Conservation (phyloP, 352 stramenopile species). For the Phytophthora citrophthora region DNA sequence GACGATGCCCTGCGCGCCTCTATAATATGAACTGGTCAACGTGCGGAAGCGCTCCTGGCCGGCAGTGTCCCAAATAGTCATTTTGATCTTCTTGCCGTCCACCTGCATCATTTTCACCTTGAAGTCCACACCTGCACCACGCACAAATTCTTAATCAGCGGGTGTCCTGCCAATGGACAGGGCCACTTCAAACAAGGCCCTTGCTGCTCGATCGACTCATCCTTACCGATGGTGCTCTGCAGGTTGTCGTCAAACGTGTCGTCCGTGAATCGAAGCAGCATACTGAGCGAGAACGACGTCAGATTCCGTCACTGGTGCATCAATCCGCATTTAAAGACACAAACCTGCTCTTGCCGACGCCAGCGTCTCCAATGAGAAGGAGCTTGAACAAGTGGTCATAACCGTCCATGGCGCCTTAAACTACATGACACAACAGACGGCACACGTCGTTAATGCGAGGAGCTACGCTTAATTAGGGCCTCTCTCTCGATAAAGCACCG, state of each 20-base stretch:
- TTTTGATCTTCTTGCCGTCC: slow-evolving; percentile 96
- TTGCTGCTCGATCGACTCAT: neutral
- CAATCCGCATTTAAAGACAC: neutral
- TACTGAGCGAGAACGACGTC: slow-evolving; percentile 57
- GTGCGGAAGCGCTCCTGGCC: slow-evolving; percentile 98
- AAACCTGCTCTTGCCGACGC: slow-evolving; percentile 97
- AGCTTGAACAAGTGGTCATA: slow-evolving; percentile 99
- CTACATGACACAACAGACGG: slow-evolving; percentile 8
- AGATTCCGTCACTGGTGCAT: neutral
- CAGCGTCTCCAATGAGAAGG: slow-evolving; percentile 97
- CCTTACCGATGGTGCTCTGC: slow-evolving; percentile 96
- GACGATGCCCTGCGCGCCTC: slow-evolving; percentile 97
- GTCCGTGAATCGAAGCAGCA: slow-evolving; percentile 98
- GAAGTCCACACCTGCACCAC: slow-evolving; percentile 90
- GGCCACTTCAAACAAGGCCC: slow-evolving; percentile 1
- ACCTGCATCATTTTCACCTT: slow-evolving; percentile 99
- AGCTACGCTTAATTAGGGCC: neutral
- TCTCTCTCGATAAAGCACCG: neutral
- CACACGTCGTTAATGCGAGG: slow-evolving; percentile 23
- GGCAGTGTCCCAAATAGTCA: slow-evolving; percentile 99
- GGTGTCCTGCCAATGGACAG: neutral
- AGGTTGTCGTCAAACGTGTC: slow-evolving; percentile 98
- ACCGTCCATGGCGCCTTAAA: slow-evolving; percentile 60
- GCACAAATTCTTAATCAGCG: slow-evolving; percentile 1
- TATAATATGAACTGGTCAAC: slow-evolving; percentile 97